Conservation (phyloP, 176 grass and related monocot species). For the Zea luxurians region DNA sequence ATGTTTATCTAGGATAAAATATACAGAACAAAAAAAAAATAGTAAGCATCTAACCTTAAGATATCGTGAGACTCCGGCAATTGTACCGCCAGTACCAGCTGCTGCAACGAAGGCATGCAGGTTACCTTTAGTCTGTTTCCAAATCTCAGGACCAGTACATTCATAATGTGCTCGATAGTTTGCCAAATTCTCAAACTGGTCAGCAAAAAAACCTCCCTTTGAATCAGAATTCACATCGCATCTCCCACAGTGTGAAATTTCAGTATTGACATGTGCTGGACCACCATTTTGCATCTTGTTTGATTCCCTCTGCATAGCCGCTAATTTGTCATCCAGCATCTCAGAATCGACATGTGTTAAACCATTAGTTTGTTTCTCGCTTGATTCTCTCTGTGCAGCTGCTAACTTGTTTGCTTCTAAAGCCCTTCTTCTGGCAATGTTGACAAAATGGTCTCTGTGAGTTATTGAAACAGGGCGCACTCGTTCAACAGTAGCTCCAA, state of each 20-base stretch:
- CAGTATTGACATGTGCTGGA: constrained; percentile 36
- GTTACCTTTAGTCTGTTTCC: constrained; percentile 70
- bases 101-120: constrained; percentile 85
- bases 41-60: constrained; percentile 68
- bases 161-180: constrained; percentile 90
- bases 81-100: constrained; percentile 87
- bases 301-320: constrained; percentile 26
- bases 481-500: constrained; percentile 89
- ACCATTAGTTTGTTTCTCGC: constrained; percentile 25
- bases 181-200: constrained; percentile 96
- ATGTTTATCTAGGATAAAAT: constrained; percentile 30
- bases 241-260: constrained; percentile 15
- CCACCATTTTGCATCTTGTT: constrained; percentile 32
- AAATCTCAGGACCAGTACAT: constrained; percentile 97
- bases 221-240: constrained; percentile 41
- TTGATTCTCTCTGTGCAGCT: constrained; percentile 27
- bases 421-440: constrained; percentile 89
- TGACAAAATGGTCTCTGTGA: constrained; percentile 89
- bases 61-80: constrained; percentile 86
- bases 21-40: constrained; percentile 32
- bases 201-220: constrained; percentile 86
- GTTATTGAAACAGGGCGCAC: constrained; percentile 91
- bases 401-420: constrained; percentile 61
- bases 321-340: constrained; percentile 22
- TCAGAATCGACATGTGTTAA: constrained; percentile 26